These are phyloP conservation scores for Thermothielavioides terrestris DNA, from an alignment of 495 filamentous ascomycete genomes.

Conservation along the genomic window DNA sequence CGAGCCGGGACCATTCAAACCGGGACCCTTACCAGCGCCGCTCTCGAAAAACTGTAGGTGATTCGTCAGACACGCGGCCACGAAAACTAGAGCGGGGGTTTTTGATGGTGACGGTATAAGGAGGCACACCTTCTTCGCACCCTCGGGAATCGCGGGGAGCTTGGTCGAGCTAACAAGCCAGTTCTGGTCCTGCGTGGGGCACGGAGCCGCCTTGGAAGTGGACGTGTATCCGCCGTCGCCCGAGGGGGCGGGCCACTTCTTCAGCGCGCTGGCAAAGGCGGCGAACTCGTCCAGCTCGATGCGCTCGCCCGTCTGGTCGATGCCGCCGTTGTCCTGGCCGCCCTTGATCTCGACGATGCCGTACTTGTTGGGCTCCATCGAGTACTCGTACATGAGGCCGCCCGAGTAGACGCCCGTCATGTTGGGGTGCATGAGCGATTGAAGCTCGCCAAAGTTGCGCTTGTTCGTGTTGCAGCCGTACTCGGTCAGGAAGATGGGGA, in stretches of 20 bases:
- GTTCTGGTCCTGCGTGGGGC: conserved; percentile 57
- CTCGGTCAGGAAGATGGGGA: conserved; percentile 94
- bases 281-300: conserved; percentile 41
- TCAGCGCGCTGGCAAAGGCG: conserved; percentile 56
- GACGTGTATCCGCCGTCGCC: conserved; percentile 73
- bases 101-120: too few species aligned
- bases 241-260: conserved; percentile 51
- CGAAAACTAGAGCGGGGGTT: too few species aligned
- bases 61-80: too few species aligned
- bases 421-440: conserved; percentile 66
- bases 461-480: conserved; percentile 79
- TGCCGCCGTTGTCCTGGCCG: conserved; percentile 40
- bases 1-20: conserved; percentile 64
- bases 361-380: conserved; percentile 65
- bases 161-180: conserved; percentile 60
- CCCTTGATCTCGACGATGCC: conserved; percentile 69
- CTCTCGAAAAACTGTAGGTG: conserved; percentile 53
- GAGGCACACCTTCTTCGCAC: conserved; percentile 42
- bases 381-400: conserved; percentile 95
- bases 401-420: conserved; percentile 95
- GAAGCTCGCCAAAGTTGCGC: conserved; percentile 76
- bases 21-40: conserved; percentile 66
- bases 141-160: conserved; percentile 70
- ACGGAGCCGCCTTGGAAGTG: conserved; percentile 54
- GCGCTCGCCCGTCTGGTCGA: conserved; percentile 21